These are phyloP conservation scores for Pseudogymnoascus sp. DNA, from an alignment of 2,329 filamentous ascomycete species.

Conservation along the genomic window DNA sequence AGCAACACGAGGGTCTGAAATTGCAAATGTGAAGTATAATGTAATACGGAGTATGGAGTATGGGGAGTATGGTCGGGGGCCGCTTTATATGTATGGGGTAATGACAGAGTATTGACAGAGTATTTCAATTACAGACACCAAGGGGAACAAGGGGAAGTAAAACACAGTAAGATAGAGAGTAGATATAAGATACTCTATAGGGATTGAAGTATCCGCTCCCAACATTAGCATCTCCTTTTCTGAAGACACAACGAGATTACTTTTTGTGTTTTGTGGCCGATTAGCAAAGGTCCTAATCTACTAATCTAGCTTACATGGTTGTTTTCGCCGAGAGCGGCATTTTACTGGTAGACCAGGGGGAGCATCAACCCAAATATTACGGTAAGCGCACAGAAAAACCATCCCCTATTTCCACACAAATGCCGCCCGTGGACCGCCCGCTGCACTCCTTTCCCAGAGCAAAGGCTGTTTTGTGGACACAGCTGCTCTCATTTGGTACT, in stretches of 20 bases:
- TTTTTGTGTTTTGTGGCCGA: not conserved
- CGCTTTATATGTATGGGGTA: not conserved
- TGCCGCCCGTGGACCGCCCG: not conserved
- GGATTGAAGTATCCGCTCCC: not conserved
- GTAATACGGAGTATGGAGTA: not conserved
- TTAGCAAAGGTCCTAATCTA: not conserved
- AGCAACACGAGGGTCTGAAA: constrained; percentile 1
- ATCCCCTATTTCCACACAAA: constrained; percentile 2
- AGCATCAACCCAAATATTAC: not conserved
- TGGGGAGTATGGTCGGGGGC: not conserved
- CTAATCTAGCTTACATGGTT: constrained; percentile 8
- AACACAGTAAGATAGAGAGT: not conserved
- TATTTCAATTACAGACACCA: not conserved
- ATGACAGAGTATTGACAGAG: not conserved
- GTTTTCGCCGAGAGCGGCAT: constrained; percentile 8
- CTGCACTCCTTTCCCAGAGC: not conserved
- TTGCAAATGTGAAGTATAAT: not conserved
- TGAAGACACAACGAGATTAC: not conserved
- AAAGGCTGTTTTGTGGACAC: constrained; percentile 7
- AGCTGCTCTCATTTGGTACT: constrained; percentile 6
- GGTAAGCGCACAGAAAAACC: not conserved
- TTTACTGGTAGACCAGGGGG: constrained; percentile 1
- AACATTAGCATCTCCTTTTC: constrained; percentile 3
- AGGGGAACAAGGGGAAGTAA: not conserved
- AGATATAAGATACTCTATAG: not conserved